A percentile compares a stretch with the other conserved stretches of the same genome.
Evolutionary conservation across 202 grass and related monocot genomes (phyloP).

Genomic region (Dendrocalamus latiflorus): DNA sequence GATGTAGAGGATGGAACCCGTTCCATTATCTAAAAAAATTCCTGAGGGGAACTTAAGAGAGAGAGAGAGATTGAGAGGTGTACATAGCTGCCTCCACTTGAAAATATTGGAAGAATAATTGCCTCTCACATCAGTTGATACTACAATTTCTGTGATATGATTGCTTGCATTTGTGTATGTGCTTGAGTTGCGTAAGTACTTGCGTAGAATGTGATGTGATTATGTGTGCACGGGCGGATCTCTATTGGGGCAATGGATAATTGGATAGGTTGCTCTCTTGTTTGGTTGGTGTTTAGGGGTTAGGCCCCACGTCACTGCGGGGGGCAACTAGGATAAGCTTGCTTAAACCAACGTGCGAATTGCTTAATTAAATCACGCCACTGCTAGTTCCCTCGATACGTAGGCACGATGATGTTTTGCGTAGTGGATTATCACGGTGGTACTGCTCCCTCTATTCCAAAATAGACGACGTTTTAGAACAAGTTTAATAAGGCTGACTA

Average conservation of each 20-base stretch:
- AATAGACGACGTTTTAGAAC: not conserved
- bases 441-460: not conserved
- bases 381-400: not conserved
- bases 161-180: not conserved
- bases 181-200: not conserved
- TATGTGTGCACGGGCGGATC: not conserved
- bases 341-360: conserved; percentile 20
- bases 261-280: conserved; percentile 7
- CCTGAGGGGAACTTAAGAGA: not conserved
- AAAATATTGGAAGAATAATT: conserved; percentile 32
- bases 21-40: too few relatives aligned
- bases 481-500: too few relatives aligned
- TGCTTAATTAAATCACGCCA: conserved; percentile 8
- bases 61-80: conserved; percentile 26
- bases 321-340: conserved; percentile 33
- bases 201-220: not conserved
- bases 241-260: not conserved
- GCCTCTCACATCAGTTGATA: not conserved
- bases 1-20: too few relatives aligned
- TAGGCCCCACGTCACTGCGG: not conserved
- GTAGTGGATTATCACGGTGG: not conserved
- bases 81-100: conserved; percentile 41
- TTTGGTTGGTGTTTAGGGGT: conserved; percentile 12
- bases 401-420: not conserved
- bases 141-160: not conserved